A percentile compares a stretch with the other conserved stretches of the same genome.
phyloP scores from a whole-genome alignment of 495 filamentous ascomycete genomes.

The Penicillium cosmopolitanum region DNA sequence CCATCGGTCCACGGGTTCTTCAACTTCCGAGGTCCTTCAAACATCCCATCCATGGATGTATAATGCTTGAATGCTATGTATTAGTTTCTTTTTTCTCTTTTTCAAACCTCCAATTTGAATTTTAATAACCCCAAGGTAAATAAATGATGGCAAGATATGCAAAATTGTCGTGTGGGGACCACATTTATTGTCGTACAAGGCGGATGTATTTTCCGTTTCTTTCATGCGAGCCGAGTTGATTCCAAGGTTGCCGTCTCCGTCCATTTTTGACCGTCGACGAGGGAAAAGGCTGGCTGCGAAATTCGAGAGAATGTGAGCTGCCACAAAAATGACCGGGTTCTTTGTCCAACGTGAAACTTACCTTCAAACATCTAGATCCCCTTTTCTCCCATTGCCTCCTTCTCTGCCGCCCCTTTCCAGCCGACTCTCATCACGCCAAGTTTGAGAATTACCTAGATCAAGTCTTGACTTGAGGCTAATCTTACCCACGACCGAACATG shows the following conservation, averaged over 20 bases:
- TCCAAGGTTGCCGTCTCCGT: neutral
- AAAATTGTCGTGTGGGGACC: too few species aligned
- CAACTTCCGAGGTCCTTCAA: too few species aligned
- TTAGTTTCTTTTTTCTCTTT: too few species aligned
- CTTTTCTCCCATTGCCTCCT: neutral
- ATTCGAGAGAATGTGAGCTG: neutral
- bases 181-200: neutral
- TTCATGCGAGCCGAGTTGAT: neutral
- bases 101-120: too few species aligned
- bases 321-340: conserved; percentile 15
- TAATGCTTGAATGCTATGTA: too few species aligned
- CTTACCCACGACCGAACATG: neutral
- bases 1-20: too few species aligned
- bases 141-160: too few species aligned
- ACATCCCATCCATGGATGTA: too few species aligned
- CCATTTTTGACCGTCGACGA: neutral
- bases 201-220: neutral
- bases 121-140: too few species aligned
- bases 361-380: neutral
- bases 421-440: too few species aligned
- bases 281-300: neutral
- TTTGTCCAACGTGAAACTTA: neutral
- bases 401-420: too few species aligned
- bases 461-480: neutral
- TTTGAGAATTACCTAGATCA: too few species aligned